Conservation (phyloP, 495 filamentous ascomycete genomes). For the Lophiotrema nucula region DNA sequence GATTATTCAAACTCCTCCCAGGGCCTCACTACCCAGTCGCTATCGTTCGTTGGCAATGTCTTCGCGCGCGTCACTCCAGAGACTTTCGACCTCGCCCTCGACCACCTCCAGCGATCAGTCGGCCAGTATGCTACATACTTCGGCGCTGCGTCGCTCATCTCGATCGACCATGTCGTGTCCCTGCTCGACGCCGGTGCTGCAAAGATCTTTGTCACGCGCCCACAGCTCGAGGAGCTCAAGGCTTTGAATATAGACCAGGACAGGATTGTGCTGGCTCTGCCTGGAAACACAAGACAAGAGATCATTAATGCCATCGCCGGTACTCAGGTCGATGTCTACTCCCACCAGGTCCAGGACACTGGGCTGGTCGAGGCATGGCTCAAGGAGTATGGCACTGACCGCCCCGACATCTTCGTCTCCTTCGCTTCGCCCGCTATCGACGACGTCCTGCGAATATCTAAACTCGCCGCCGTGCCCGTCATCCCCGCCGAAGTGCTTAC, state of each 20-base stretch:
- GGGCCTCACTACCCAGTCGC: constrained; percentile 64
- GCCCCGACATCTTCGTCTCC: constrained; percentile 49
- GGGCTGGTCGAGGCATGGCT: constrained; percentile 46
- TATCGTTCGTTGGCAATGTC: constrained; percentile 75
- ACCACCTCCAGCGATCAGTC: constrained; percentile 68
- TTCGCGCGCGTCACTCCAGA: constrained; percentile 63
- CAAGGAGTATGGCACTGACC: constrained; percentile 45
- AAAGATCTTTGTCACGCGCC: constrained; percentile 71
- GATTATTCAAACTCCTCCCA: constrained; percentile 50
- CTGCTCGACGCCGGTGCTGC: constrained; percentile 84
- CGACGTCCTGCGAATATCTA: constrained; percentile 45
- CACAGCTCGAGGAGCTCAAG: constrained; percentile 59
- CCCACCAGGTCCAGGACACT: constrained; percentile 47
- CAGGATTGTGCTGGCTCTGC: constrained; percentile 49
- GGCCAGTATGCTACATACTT: constrained; percentile 68
- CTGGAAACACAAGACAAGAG: constrained; percentile 49
- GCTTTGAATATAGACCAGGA: constrained; percentile 56
- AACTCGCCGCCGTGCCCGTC: constrained; percentile 68
- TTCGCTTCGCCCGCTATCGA: constrained; percentile 52
- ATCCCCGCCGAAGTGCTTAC: constrained; percentile 70
- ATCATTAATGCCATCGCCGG: constrained; percentile 55
- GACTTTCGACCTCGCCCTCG: constrained; percentile 57
- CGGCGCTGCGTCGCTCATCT: constrained; percentile 69
- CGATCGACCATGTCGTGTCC: constrained; percentile 67
- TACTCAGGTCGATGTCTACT: constrained; percentile 49